Percentiles rank a stretch among this genome's conserved stretches.
phyloP scores from a whole-genome alignment of 306 rosid genomes.

The Vigna mungo region DNA sequence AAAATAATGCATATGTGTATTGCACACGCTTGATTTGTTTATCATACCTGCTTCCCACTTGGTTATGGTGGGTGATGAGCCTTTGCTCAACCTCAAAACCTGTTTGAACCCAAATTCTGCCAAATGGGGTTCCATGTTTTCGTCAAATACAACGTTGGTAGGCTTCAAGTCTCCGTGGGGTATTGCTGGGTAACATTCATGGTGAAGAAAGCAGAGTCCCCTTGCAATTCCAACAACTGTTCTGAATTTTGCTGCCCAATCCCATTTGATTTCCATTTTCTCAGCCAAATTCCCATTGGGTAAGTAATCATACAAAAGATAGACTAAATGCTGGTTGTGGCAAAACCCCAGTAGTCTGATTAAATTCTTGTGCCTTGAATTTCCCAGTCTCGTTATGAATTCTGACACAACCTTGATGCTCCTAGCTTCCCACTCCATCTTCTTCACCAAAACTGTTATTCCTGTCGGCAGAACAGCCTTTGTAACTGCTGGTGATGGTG shows the following conservation, averaged over 20 bases:
- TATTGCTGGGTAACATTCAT: slow-evolving; percentile 77
- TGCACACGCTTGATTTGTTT: not conserved
- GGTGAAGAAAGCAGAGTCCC: slow-evolving; percentile 92
- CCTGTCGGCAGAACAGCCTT: slow-evolving; percentile 92
- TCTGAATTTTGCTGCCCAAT: slow-evolving; percentile 75
- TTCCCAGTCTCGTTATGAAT: slow-evolving; percentile 64
- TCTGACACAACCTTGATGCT: slow-evolving; percentile 55
- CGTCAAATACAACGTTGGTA: slow-evolving; percentile 79
- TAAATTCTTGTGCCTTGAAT: slow-evolving; percentile 78
- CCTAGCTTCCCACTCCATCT: slow-evolving; percentile 72
- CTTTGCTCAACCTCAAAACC: slow-evolving; percentile 60
- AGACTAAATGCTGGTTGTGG: slow-evolving; percentile 77
- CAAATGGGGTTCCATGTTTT: slow-evolving; percentile 87
- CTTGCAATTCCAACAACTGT: slow-evolving; percentile 73
- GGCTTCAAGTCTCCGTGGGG: slow-evolving; percentile 91
- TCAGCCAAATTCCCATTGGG: slow-evolving; percentile 87
- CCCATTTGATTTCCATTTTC: slow-evolving; percentile 66
- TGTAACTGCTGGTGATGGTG: slow-evolving; percentile 57
- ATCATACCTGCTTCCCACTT: slow-evolving; percentile 73
- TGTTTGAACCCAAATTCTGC: slow-evolving; percentile 83
- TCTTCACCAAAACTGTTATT: slow-evolving; percentile 81
- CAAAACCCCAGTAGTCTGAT: slow-evolving; percentile 74
- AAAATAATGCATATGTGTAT: not conserved
- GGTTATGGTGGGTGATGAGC: slow-evolving; percentile 50
- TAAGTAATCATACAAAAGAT: slow-evolving; percentile 76